These are phyloP conservation scores for Noccaea bulbosa DNA, from an alignment of 345 rosid species.

Conservation along the genomic window DNA sequence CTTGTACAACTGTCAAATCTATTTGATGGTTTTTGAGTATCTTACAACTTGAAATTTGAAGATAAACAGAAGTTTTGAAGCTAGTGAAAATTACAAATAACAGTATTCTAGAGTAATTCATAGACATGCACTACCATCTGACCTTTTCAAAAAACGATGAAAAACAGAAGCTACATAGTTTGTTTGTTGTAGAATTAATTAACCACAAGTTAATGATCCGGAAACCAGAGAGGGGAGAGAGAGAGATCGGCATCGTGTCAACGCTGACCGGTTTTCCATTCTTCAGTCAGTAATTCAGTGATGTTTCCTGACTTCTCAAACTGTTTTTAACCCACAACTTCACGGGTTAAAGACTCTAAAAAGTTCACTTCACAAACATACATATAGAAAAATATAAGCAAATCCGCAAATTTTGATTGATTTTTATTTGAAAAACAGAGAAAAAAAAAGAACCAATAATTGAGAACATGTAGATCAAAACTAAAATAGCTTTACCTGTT, in stretches of 20 bases:
- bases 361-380: neutral
- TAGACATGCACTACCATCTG: too few species aligned
- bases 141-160: too few species aligned
- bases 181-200: neutral
- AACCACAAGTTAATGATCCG: constrained; percentile 15
- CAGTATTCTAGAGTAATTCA: too few species aligned
- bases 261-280: constrained; percentile 82
- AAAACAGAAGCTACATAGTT: constrained; percentile 57
- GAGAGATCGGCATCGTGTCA: constrained; percentile 58
- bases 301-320: constrained; percentile 93
- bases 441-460: too few species aligned
- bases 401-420: neutral
- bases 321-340: constrained; percentile 45
- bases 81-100: too few species aligned
- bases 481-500: too few species aligned
- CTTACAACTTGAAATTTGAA: too few species aligned
- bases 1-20: too few species aligned
- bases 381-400: neutral
- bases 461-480: too few species aligned
- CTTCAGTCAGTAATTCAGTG: constrained; percentile 71
- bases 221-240: constrained; percentile 19
- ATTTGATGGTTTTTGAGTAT: too few species aligned
- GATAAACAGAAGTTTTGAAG: too few species aligned
- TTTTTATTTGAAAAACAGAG: neutral
- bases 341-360: constrained; percentile 22